Base-by-base conservation (phyloP, 768 basidiomycete species). In the Candolleomyces aberdarensis region DNA sequence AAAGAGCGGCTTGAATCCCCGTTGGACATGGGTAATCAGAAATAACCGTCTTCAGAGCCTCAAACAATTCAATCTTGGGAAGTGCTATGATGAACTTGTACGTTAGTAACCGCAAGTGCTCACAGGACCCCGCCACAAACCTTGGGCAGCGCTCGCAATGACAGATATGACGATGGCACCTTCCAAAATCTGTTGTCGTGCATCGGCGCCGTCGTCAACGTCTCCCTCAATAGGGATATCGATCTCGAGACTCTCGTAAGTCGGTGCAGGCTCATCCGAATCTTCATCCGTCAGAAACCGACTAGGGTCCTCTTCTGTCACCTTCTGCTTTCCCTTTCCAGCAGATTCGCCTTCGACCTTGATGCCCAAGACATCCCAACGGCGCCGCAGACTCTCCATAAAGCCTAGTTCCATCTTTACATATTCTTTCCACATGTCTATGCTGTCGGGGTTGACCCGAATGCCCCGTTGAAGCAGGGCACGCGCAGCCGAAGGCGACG, bases 391-490 rank as follows among this genome's bases (percentile, higher is more conserved):
- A 14, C 83, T 84, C 75, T 96, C 94, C 8, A 93, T 78, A 72
- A 92, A 96, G 2, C 87, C 86, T 5, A 96, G 75, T 71, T 98
- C 95, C 85, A 97, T 92, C 70, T 87, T 87, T 64, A 94, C 85
- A 70, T 95, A 96, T 72, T 96, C 94, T 20, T 80, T 79, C 95
- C 95, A 98, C 73, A 98, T 78, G 59, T 88, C 86, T 36, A 83
- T 72, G 63, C 85, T 91, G 56, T 88, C 84, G 13, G 80, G 76
- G 65, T 94, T 89, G 53, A 96, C 72, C 40, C 95, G 83, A 50
- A 96, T 80, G 13, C 95, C 95, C 6, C 95, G 86, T 63, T 95
- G 91, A 47, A 98, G 79, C 44, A 96, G 77, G 40, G 88, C 82
- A 31, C 95, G 89, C 10, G 94, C 93, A 0, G 91, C 83, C n/a